These are phyloP conservation scores for Anisodus tanguticus DNA, from an alignment of 257 asterid genomes.

Conservation along the genomic window DNA sequence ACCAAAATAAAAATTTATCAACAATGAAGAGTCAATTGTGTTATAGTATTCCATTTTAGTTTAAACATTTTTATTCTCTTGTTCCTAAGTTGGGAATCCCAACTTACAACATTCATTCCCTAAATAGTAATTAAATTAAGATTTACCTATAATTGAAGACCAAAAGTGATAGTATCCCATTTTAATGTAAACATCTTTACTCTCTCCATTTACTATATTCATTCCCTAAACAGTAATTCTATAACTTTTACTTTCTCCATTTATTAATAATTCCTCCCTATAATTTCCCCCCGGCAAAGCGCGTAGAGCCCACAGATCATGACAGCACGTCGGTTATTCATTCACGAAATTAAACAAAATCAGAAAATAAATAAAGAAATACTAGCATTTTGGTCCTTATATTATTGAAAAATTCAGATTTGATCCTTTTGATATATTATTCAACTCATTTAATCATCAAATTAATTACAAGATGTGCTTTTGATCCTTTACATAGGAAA, in stretches of 20 bases:
- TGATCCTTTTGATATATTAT: background rate
- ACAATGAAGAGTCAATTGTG: no score
- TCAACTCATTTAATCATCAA: no score
- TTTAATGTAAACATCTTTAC: background rate
- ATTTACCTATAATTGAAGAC: no score
- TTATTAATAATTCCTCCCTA: background rate
- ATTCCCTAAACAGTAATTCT: background rate
- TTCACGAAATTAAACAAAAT: background rate
- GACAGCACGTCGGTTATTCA: background rate
- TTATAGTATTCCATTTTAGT: no score
- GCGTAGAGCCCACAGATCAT: constrained; percentile 20
- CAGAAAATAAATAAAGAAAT: background rate
- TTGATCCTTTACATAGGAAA: background rate
- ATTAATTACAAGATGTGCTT: background rate
- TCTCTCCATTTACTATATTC: background rate
- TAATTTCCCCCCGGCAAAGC: background rate
- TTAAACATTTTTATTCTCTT: no score
- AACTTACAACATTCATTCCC: no score
- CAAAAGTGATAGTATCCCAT: no score
- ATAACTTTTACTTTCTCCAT: background rate
- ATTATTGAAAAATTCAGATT: background rate
- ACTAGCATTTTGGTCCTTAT: background rate
- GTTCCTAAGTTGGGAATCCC: no score
- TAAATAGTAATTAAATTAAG: no score
- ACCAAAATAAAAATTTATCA: no score